phyloP scores from a whole-genome alignment of 106 monocot species.

The Allium fistulosum region DNA sequence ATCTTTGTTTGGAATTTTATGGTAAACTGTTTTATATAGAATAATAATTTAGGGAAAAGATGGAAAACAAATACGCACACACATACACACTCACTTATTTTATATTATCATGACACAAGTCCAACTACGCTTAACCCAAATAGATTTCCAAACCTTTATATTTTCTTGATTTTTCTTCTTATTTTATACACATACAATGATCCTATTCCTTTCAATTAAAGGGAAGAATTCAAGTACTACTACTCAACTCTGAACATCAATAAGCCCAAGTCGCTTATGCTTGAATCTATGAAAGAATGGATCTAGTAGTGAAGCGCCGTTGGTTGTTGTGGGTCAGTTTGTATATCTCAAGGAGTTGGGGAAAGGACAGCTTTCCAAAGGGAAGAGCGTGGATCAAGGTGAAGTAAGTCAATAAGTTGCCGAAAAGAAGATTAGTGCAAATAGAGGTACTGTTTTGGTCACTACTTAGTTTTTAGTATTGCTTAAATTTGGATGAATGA shows the following conservation, averaged over 20 bases:
- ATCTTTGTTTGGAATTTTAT: too few species aligned
- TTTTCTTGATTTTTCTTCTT: too few species aligned
- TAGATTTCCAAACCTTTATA: too few species aligned
- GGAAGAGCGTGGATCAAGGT: constrained; percentile 41
- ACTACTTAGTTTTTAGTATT: constrained; percentile 25
- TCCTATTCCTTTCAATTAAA: too few species aligned
- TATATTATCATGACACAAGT: too few species aligned
- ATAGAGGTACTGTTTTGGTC: constrained; percentile 49
- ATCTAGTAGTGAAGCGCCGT: constrained; percentile 19
- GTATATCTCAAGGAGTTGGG: constrained; percentile 84
- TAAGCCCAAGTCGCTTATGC: constrained; percentile 42
- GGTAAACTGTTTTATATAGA: too few species aligned
- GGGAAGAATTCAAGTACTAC: constrained; percentile 78
- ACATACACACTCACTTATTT: too few species aligned
- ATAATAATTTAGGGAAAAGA: too few species aligned
- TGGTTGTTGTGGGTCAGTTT: constrained; percentile 69
- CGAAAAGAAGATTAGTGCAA: constrained; percentile 62
- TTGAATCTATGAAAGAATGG: constrained; percentile 40
- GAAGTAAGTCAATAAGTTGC: constrained; percentile 57
- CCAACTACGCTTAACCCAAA: too few species aligned
- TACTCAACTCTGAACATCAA: constrained; percentile 58
- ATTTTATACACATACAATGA: too few species aligned
- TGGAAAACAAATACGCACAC: too few species aligned
- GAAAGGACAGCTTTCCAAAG: constrained; percentile 51
- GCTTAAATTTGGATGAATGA: neutral